These are phyloP conservation scores for Stachybotrys chartarum DNA, from an alignment of 2,329 filamentous ascomycete genomes.

Conservation along the genomic window DNA sequence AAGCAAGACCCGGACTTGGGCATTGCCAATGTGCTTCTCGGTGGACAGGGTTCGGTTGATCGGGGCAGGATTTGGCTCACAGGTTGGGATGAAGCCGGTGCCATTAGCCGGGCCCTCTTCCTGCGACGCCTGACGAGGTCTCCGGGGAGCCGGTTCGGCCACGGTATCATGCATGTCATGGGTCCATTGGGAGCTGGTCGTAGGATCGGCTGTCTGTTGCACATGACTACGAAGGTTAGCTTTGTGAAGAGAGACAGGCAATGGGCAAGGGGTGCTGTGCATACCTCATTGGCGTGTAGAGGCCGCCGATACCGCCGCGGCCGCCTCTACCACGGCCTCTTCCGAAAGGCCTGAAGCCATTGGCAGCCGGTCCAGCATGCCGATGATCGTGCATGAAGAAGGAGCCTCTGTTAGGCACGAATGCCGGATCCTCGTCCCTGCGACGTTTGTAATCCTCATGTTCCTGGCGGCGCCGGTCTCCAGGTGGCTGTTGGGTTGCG, in stretches of 20 bases:
- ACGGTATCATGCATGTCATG: slow-evolving; percentile 87
- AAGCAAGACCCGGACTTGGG: slow-evolving; percentile 75
- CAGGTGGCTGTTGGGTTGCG: slow-evolving; percentile 38
- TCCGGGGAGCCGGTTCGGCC: slow-evolving; percentile 35
- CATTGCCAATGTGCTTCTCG: slow-evolving; percentile 76
- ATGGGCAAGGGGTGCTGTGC: slow-evolving; percentile 21
- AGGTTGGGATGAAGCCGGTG: slow-evolving; percentile 46
- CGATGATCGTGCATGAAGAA: slow-evolving; percentile 98
- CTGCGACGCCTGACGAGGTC: slow-evolving; percentile 34
- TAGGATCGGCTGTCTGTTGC: slow-evolving; percentile 48
- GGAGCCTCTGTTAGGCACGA: slow-evolving; percentile 86
- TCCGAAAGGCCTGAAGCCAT: slow-evolving; percentile 68
- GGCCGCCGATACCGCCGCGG: slow-evolving; percentile 51
- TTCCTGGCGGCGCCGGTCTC: slow-evolving; percentile 72
- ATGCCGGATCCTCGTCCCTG: slow-evolving; percentile 81
- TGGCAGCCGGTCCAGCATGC: slow-evolving; percentile 67
- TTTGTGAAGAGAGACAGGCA: slow-evolving; percentile 2
- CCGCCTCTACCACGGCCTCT: slow-evolving; percentile 58
- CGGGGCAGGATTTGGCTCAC: slow-evolving; percentile 51
- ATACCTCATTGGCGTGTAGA: slow-evolving; percentile 57
- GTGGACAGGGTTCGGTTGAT: slow-evolving; percentile 76
- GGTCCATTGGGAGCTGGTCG: slow-evolving; percentile 73
- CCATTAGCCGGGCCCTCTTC: slow-evolving; percentile 47
- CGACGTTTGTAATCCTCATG: slow-evolving; percentile 88
- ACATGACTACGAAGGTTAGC: slow-evolving; percentile 26